These are phyloP conservation scores for Neonectria hederae DNA, from an alignment of 2,329 filamentous ascomycete genomes.

Conservation along the genomic window DNA sequence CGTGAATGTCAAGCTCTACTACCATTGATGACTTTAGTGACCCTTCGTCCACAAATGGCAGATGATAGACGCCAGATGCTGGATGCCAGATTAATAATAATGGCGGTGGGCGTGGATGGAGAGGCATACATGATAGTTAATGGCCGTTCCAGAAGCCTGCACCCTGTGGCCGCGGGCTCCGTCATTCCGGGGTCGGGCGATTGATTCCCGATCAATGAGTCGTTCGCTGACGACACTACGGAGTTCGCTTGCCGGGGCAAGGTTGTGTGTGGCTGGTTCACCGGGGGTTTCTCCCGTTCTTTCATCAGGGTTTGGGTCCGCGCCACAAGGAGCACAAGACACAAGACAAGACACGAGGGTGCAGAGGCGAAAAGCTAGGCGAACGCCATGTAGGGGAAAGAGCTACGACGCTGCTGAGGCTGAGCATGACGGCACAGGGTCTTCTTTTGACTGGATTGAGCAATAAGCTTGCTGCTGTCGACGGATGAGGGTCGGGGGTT, in stretches of 20 bases:
- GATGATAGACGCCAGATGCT: background rate
- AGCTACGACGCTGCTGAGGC: slow-evolving; percentile 5
- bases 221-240: slow-evolving; percentile 3
- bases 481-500: background rate
- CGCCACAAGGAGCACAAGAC: background rate
- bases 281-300: too few species aligned
- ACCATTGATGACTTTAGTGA: too few species aligned
- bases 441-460: too few species aligned
- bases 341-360: too few species aligned
- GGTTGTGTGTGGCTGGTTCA: too few species aligned
- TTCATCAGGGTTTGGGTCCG: too few species aligned
- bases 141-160: slow-evolving; percentile 14
- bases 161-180: background rate
- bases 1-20: too few species aligned
- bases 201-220: background rate
- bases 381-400: background rate
- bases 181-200: slow-evolving; percentile 1
- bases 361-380: background rate
- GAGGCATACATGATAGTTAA: too few species aligned
- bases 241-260: background rate
- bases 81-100: background rate
- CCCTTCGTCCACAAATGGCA: too few species aligned
- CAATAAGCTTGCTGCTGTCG: too few species aligned
- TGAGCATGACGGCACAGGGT: background rate
- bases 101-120: background rate